Percentiles rank a stretch among this genome's conserved stretches.
Evolutionary conservation across 2,329 filamentous ascomycete species (phyloP).

Genomic region (Sclerotinia spermophila): DNA sequence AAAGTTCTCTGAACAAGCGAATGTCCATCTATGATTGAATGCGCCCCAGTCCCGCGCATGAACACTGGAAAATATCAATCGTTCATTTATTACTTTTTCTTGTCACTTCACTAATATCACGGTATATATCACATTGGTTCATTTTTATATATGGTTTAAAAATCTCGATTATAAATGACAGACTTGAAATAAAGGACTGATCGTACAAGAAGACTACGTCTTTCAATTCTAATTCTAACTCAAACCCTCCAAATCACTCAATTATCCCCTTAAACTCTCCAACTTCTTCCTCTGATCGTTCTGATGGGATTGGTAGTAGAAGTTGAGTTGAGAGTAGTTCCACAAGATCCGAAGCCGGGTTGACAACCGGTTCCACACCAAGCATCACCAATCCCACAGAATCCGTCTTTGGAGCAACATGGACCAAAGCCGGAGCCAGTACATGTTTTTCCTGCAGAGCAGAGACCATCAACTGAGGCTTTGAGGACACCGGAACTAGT

Average conservation of each 20-base stretch:
- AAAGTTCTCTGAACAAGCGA: background rate
- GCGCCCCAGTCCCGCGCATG: background rate
- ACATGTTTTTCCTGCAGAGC: constrained; percentile 23
- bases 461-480: constrained; percentile 19
- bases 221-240: background rate
- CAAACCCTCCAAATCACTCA: background rate
- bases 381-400: constrained; percentile 20
- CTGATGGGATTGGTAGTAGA: background rate
- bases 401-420: constrained; percentile 25
- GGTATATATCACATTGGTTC: background rate
- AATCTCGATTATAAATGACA: background rate
- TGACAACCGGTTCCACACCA: constrained; percentile 26
- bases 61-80: background rate
- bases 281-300: constrained; percentile 6
- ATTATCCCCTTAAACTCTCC: background rate
- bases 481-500: constrained; percentile 8
- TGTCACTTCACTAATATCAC: background rate
- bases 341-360: constrained; percentile 22
- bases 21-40: background rate
- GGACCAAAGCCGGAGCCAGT: constrained; percentile 19
- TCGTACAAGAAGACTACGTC: background rate
- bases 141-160: background rate
- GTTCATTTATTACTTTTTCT: background rate
- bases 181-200: background rate
- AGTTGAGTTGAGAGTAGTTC: constrained; percentile 17